Evolutionary conservation across 805 yeast species (phyloP), one percentile per base, ranked within the genome.

Genomic region (Metschnikowia rubicola): DNA sequence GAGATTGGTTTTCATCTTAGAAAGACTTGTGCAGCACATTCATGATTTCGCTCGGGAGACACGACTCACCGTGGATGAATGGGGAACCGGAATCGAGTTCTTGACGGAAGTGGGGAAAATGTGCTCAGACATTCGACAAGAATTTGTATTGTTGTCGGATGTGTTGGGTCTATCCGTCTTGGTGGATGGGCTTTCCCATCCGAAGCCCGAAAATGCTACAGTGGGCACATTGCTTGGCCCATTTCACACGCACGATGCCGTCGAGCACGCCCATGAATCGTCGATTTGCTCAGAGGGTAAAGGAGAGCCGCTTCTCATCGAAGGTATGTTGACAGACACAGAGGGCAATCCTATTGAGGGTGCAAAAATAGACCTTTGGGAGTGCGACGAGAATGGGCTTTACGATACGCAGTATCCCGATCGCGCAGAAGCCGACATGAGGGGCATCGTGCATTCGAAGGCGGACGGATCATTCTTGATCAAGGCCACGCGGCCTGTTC

Each of bases 211-310:
- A 11, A 37, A 39, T 19, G 62, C 62, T 15, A 58, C 62, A 11
- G 41, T 54, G 26, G 62, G 62, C 9, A 58, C 62, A 11, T 46
- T 58, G 34, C 47, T 58, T 39, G 61, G 62, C 6, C 62, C 62
- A 35, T 58, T 58, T 47, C 62, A 58, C 35, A 58, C 62, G 6
- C 62, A 58, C 41, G 60, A 57, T 46, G 62, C 61, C 34, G 56
- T 44, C 28, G 44, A 43, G 33, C 54, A 53, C 36, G 52, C 50
- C 28, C 44, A 44, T 29, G 62, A 58, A 28, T 42, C 44, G 13
- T 47, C 55, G 2, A 55, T 58, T 19, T 46, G 52, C 46, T 52
- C 59, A 21, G 51, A 46, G 8, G 60, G 55, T 15, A 53, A 50
- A 35, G 62, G 62, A 11, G 62, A 58, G 44, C 59, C 59, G 12